phyloP scores from a whole-genome alignment of 345 rosid genomes.

The Theobroma cacao region DNA sequence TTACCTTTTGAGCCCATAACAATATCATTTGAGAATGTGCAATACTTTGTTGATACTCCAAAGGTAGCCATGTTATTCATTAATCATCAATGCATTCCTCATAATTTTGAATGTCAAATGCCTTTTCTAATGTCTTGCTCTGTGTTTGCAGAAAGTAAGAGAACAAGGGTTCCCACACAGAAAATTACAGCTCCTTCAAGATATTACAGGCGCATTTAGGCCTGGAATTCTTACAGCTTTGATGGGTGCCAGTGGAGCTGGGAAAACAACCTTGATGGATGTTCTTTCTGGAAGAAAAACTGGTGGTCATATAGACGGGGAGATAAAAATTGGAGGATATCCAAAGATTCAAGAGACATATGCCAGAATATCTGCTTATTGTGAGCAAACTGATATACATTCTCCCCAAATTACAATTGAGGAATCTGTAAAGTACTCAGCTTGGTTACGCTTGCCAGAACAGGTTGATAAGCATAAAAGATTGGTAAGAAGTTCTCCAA shows the following conservation, averaged over 20 bases:
- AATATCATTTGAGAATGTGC: slow-evolving; percentile 56
- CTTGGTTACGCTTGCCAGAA: slow-evolving; percentile 63
- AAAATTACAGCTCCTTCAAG: slow-evolving; percentile 61
- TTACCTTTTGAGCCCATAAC: slow-evolving; percentile 63
- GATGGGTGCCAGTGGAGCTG: slow-evolving; percentile 96
- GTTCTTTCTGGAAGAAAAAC: slow-evolving; percentile 60
- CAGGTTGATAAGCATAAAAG: slow-evolving; percentile 26
- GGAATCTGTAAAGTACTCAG: slow-evolving; percentile 73
- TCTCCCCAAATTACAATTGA: slow-evolving; percentile 67
- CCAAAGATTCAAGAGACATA: slow-evolving; percentile 69
- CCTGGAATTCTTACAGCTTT: slow-evolving; percentile 79
- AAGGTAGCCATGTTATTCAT: slow-evolving; percentile 49
- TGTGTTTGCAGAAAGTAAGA: slow-evolving; percentile 47
- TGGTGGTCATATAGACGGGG: slow-evolving; percentile 65
- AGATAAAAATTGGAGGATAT: slow-evolving; percentile 61
- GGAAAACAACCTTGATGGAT: slow-evolving; percentile 81
- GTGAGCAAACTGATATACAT: slow-evolving; percentile 83
- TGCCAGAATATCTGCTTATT: slow-evolving; percentile 78
- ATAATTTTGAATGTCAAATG: background rate
- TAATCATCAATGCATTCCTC: too few species aligned
- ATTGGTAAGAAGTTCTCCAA: slow-evolving; percentile 30
- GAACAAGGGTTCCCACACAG: slow-evolving; percentile 40
- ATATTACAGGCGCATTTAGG: slow-evolving; percentile 60
- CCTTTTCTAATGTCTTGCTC: background rate
- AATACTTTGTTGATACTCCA: slow-evolving; percentile 59